Evolutionary conservation across 805 yeast species (phyloP), one percentile per base, ranked within the genome.

Genomic region (Clavispora santaluciae): DNA sequence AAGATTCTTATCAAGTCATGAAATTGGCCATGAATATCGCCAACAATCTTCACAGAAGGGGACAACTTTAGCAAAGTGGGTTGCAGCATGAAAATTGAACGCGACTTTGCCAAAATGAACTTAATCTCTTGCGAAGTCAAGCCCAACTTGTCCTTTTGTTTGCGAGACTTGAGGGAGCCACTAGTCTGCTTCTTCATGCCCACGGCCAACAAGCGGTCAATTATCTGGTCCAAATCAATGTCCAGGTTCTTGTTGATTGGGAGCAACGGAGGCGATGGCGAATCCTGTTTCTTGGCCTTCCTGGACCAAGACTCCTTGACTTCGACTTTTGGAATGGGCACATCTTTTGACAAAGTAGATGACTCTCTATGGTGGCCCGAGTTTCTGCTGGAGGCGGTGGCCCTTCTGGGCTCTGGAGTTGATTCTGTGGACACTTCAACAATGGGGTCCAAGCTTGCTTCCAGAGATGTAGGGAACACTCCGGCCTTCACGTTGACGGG

Each of bases 1-100:
- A 77, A 76, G 26, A 77, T 75, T 39, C 83, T 57, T 29, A 76
- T 56, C 47, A 77, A 64, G 55, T 77, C 83, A 48, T 65, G 61
- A 50, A 71, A 77, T 50, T 77, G 83, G 3, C 83, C 95, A 61
- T 86, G 93, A 41, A 86, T 82, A 63, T 87, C 89, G 33, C 93
- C 93, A 6, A 85, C 91, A 43, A 86, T 77, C 58, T 86, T 86
- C 3, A 85, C 91, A 0, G 93, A 90, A 0, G 93, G 83, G 2
- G 84, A 79, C 45, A 83, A 62, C 49, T 79, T 78, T 44, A 83
- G 64, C 39, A 83, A 57, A 24, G 81, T 73, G 7, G 90, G 89
- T 51, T 83, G 90, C 8, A 63, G 68, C 57, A 81, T 54, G 41
- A 83, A 80, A 13, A 82, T 67, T 36, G 78, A 75, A 42, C 87